Base-by-base conservation (phyloP, 768 basidiomycete species). In the Rhizopogon salebrosus region DNA sequence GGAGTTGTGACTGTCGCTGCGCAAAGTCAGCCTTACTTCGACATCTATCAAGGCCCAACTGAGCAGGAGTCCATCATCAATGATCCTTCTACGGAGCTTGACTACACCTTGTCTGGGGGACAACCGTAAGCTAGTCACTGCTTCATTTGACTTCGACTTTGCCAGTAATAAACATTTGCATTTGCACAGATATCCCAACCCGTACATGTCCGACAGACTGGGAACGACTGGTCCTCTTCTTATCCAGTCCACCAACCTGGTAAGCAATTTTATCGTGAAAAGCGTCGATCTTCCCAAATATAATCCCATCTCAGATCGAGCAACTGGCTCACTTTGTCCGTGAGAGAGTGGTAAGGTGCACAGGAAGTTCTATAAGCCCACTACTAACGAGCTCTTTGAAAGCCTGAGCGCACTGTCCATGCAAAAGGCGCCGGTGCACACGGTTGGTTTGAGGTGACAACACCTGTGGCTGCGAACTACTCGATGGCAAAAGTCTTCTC, bases 361-460 rank as follows among this genome's bases (percentile, higher is more conserved):
- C 26, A 18, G 13, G 14, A 39, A 27, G 2, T 10, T 23, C 9
- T 13, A 16, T 18, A 8, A 16, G 31, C 22, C 29, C 24, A 29
- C 29, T 43, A 2, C 18, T 35, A 46, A 14, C 27, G 37, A 20
- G 24, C 6, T 34, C 27, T 34, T 41, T 26, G 14, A 34, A 23
- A 60, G 57, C 58, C 58, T 8, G 57, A 60, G 51, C 57, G 58
- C 27, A 55, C 48, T 36, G 48, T 60, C 22, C 57, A 60, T 36
- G 58, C 58, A 24, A 60, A 60, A 29, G 57, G 54, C 11, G 58
- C 6, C 10, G 58, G 58, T 37, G 58, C 58, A 22, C 54, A 58
- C 31, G 58, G 57, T 8, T 58, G 51, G 48, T 60, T 60, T 29
- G 58, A 58, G 37, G 57, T 60, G 5, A 60, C 58, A n/a, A 60